Base-by-base conservation (phyloP, 306 rosid species). In the Prunus padus region DNA sequence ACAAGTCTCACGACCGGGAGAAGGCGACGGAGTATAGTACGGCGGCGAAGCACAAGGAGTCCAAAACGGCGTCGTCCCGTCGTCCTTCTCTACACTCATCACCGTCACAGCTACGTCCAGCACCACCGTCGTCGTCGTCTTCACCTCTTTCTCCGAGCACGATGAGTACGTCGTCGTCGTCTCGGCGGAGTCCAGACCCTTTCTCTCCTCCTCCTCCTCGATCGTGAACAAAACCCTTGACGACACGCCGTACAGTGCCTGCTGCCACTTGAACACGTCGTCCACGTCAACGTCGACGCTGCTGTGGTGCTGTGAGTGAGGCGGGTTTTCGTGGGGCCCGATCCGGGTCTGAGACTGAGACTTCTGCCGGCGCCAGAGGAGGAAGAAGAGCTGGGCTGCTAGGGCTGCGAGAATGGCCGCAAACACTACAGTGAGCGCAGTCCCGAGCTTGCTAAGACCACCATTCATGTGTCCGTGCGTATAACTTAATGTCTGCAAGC, bases 31-130 rank as follows among this genome's bases (percentile, higher is more conserved):
- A 20, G 87, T 83, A 66, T 60, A 81, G 76, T 78, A 83, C 52
- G 78, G 81, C 20, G 90, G 90, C 62, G 90, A 86, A 76, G 63
- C 82, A 69, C 79, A 81, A 4, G 90, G 90, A 7, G 90, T 83
- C 4, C 64, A 42, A 56, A 83, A 86, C 68, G 90, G 79, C 57
- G 90, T 79, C 74, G 76, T 52, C 9, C 56, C 77, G 1, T 70
- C 83, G 11, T 74, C 87, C 25, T 51, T n/a, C 26, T 54, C 67
- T 8, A 72, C 23, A 42, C 2, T 50, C 25, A 51, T 28, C 23
- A 62, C 65, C 10, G 62, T 70, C 57, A 65, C 63, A 23, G 64
- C 74, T 42, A 60, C 76, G 49, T 61, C 75, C 30, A 54, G 49
- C 12, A 31, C 51, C 61, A 72, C 56, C 33, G 16, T 61, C 0